Conservation (phyloP, 176 grass and related monocot genomes). For the Ensete glaucum region DNA sequence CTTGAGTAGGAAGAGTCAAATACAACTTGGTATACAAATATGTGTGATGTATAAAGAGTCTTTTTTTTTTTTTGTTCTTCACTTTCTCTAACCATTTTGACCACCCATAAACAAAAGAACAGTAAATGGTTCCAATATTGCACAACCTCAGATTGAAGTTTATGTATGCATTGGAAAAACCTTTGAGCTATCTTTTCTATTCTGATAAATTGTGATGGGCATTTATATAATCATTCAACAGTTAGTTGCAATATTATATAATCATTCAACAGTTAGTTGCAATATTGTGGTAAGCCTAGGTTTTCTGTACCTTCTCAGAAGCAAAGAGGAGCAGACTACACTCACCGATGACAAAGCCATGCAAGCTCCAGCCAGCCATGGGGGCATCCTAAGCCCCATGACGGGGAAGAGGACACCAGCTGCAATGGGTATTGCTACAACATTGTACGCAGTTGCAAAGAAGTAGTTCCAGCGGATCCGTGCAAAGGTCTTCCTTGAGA, state of each 20-base stretch:
- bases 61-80: no score
- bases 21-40: no score
- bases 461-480: slow-evolving; percentile 81
- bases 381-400: slow-evolving; percentile 53
- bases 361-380: slow-evolving; percentile 85
- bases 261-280: slow-evolving; percentile 90
- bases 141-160: no score
- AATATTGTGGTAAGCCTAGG: slow-evolving; percentile 80
- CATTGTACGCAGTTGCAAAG: slow-evolving; percentile 62
- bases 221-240: slow-evolving; percentile 45
- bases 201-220: background rate
- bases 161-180: no score
- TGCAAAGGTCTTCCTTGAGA: slow-evolving; percentile 71
- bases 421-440: slow-evolving; percentile 56
- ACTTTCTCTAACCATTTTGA: no score
- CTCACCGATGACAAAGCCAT: slow-evolving; percentile 92
- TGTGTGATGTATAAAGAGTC: no score
- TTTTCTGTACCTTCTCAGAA: slow-evolving; percentile 85
- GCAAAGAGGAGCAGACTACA: slow-evolving; percentile 79
- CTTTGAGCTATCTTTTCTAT: no score
- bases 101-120: no score
- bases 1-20: no score
- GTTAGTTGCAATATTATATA: slow-evolving; percentile 69
- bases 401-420: slow-evolving; percentile 58
- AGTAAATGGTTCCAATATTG: no score